Percentiles rank a stretch among this genome's conserved stretches.
phyloP scores from a whole-genome alignment of 768 basidiomycete species.

The Cubamyces sp. region DNA sequence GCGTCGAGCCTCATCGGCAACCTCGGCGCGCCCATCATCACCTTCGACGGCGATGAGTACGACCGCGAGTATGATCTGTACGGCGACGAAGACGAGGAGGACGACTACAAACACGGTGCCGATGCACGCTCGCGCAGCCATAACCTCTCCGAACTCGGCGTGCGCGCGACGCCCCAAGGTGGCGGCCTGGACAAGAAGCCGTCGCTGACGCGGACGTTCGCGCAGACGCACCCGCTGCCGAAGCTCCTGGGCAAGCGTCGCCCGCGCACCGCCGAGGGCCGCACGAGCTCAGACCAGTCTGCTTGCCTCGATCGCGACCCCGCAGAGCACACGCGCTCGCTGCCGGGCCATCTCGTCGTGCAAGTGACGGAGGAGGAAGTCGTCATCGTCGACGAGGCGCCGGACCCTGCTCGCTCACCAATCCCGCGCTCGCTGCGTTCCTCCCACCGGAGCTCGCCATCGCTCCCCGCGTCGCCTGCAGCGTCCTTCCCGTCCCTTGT shows the following conservation, averaged over 20 bases:
- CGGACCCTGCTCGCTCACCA: neutral
- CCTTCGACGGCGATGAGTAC: constrained; percentile 49
- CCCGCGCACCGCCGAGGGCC: constrained; percentile 11
- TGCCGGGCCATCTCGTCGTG: constrained; percentile 14
- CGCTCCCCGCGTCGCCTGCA: neutral
- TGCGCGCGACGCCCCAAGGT: neutral
- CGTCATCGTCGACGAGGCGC: constrained; percentile 11
- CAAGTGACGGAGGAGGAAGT: constrained; percentile 12
- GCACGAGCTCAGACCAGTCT: neutral
- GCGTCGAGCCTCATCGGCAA: constrained; percentile 27
- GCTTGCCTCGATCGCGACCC: neutral
- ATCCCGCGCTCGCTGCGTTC: neutral
- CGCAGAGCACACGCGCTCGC: constrained; percentile 12
- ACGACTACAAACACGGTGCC: neutral
- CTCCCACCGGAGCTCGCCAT: neutral
- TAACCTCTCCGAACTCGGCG: neutral
- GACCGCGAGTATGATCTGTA: constrained; percentile 57
- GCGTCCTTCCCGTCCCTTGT: neutral
- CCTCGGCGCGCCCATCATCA: constrained; percentile 27
- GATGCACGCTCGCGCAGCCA: neutral
- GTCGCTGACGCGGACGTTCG: constrained; percentile 1
- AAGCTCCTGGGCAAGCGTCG: constrained; percentile 10
- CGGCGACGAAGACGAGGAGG: constrained; percentile 2
- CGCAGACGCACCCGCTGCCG: neutral
- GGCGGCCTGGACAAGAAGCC: constrained; percentile 6